Evolutionary conservation across 2,329 filamentous ascomycete genomes (phyloP), one percentile per base, ranked within the genome.

Genomic region (Laburnicola sp.): DNA sequence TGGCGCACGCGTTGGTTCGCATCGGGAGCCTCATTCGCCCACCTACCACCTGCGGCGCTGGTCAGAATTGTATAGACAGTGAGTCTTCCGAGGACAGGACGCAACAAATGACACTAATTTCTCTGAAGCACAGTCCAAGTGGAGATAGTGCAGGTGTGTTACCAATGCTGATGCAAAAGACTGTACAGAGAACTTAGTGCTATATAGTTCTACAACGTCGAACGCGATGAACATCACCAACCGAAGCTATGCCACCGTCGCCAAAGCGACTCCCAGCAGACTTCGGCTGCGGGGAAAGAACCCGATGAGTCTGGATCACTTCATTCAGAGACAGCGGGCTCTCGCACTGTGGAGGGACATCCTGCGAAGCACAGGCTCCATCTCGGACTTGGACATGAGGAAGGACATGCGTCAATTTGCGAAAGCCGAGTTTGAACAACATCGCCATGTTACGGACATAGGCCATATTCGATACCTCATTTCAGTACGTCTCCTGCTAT

Each of bases 321-420:
- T 81, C 64, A 70, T 81, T 25, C 76, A 80, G 53, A 70, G 77
- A 45, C 72, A 76, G 48, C 74, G 76, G 40, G 77, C 72, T 6
- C 58, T 81, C 7, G 65, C 72, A 6, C 57, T 81, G 35, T 81
- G 77, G 75, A 73, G 75, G 36, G 71, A 78, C 3, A 78, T 80
- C 30, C 58, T 79, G 3, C 70, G 78, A 39, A 72, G 74, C n/a
- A 75, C 65, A 11, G 60, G 63, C 32, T 58, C 60, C 36, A 71
- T 73, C 8, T 55, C 66, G 9, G 67, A 73, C 25, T 38, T 51
- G n/a, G 48, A 54, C 6, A 65, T 63, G 10, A 61, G 59, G 46
- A 57, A 62, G 35, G 79, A 81, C 46, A 76, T 81, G 72, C 68
- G 70, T 30, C 63, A 71, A n/a, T 80, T 77, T 57, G 79, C 78